A percentile compares a stretch with the other conserved stretches of the same genome.
Evolutionary conservation across 148 eudicot genomes (phyloP).

Genomic region (Heliamphora exappendiculata): DNA sequence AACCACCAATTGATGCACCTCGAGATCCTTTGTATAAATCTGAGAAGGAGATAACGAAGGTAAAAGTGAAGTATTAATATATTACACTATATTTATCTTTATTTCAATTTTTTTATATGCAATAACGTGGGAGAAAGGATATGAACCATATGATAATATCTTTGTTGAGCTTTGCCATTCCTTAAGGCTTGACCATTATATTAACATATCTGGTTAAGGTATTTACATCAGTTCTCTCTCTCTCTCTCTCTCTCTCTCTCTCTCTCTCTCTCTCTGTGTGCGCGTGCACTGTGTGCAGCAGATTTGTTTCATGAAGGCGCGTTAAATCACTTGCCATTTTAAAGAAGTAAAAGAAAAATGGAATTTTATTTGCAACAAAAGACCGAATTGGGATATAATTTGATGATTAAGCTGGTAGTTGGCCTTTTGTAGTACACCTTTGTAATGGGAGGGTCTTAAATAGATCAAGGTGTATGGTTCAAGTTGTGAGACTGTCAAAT

Average conservation of each 20-base stretch:
- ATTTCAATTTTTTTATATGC: background rate
- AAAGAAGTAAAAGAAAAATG: background rate
- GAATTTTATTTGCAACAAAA: background rate
- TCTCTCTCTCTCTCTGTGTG: background rate
- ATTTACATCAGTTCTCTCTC: background rate
- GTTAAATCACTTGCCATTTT: background rate
- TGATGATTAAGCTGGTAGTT: background rate
- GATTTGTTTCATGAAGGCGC: background rate
- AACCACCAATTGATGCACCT: slow-evolving; percentile 96
- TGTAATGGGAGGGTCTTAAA: background rate
- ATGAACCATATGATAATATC: background rate
- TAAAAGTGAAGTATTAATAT: slow-evolving; percentile 10
- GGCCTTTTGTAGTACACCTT: background rate
- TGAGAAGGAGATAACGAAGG: slow-evolving; percentile 80
- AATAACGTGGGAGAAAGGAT: background rate
- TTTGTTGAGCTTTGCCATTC: too few relatives aligned
- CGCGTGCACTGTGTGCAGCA: too few relatives aligned
- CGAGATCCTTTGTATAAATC: slow-evolving; percentile 97
- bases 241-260: background rate
- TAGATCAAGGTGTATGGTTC: background rate
- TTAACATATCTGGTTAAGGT: background rate
- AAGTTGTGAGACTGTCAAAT: background rate
- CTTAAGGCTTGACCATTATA: background rate
- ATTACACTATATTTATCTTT: background rate
- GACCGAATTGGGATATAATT: background rate